Evolutionary conservation across 2,329 filamentous ascomycete species (phyloP).

Genomic region (Nothomitra cinnamomea): DNA sequence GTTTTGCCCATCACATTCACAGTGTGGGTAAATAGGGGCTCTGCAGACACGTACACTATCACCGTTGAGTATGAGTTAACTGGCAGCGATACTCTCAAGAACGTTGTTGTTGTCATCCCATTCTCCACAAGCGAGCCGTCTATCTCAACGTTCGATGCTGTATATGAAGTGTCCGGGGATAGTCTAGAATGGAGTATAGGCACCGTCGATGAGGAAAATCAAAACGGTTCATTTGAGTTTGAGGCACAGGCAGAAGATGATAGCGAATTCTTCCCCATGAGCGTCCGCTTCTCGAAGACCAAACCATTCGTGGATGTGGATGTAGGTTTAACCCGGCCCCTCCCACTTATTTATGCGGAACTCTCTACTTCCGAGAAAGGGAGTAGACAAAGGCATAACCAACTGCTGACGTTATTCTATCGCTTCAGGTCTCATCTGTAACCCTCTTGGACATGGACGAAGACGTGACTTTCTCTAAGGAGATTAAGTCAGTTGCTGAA

Average conservation of each 20-base stretch:
- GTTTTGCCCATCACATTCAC: conserved; percentile 89
- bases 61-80: conserved; percentile 94
- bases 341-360: not conserved
- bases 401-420: conserved; percentile 2
- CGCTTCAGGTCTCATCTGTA: conserved; percentile 46
- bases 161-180: conserved; percentile 86
- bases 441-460: conserved; percentile 58
- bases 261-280: conserved; percentile 97
- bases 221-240: conserved; percentile 83
- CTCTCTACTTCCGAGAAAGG: not conserved
- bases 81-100: conserved; percentile 57
- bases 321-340: conserved; percentile 38
- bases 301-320: conserved; percentile 83
- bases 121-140: conserved; percentile 72
- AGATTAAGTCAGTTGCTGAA: conserved; percentile 60
- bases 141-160: conserved; percentile 83
- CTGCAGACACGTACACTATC: conserved; percentile 65
- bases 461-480: conserved; percentile 68
- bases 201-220: conserved; percentile 63
- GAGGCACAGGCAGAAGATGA: conserved; percentile 78
- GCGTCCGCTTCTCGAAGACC: conserved; percentile 70
- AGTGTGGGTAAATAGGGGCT: conserved; percentile 88
- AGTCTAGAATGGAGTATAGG: conserved; percentile 90
- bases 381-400: conserved; percentile 13
- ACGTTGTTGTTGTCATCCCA: conserved; percentile 78